Evolutionary conservation across 345 rosid genomes (phyloP), one percentile per base, ranked within the genome.

Genomic region (Syzygium grande): DNA sequence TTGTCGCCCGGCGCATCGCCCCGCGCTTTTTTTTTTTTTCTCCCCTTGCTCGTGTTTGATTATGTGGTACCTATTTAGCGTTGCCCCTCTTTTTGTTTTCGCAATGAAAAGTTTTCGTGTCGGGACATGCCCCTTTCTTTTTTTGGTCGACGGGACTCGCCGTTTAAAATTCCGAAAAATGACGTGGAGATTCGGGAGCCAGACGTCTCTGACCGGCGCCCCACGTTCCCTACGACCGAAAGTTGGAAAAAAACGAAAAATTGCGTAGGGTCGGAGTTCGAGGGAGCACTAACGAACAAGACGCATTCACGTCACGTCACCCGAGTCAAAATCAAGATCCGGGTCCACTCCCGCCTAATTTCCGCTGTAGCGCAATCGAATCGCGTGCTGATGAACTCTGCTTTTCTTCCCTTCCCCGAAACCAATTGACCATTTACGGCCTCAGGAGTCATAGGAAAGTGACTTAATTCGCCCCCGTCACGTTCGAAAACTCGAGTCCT

Each of bases 31-130:
- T 58, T 51, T 4, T 25, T 9, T 25, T 25, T 51, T 0, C 7
- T 10, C 7, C 1, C 63, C 63, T 58, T 2, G 0, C 11, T 2
- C 3, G 9, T 54, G 58, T 55, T 1, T 9, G 27, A 7, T 3
- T 27, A 7, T 7, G 11, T 3, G 10, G 9, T 55, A 4, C 59
- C 3, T 11, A 19, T 9, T 23, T 9, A 11, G 68, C 7, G 17
- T 13, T 2, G 1, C 68, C 46, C 46, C 46, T n/a, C n/a, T 13
- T 15, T 30, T n/a, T 12, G 46, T 52, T 52, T 14, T 14, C 6
- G 54, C 54, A 15, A 14, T 15, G 1, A 5, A 52, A 52, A 15
- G 5, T 10, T 52, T 8, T 55, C 23, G 4, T 23, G 61, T 56
- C n/a, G 5, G 61, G 61, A 22, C 22, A n/a, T n/a, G n/a, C n/a